Conservation (phyloP, 306 rosid species). For the Castanopsis chinensis region DNA sequence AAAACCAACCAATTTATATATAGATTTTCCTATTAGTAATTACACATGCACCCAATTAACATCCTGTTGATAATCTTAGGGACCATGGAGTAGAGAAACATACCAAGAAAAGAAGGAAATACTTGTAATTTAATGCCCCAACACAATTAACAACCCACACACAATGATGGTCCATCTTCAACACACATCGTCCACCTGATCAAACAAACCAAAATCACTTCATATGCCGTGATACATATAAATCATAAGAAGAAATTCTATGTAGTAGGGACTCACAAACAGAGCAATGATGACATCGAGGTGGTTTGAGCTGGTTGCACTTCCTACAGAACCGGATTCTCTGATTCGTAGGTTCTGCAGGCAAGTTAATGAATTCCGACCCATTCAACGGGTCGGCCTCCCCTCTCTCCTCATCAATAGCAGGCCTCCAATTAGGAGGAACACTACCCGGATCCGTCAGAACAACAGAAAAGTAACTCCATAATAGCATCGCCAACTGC, state of each 20-base stretch:
- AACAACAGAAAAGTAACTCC: conserved; percentile 97
- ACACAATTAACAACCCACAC: conserved; percentile 99
- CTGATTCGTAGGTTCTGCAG: conserved; percentile 49
- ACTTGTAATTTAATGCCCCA: conserved; percentile 90
- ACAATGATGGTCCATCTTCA: conserved; percentile 99
- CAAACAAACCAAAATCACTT: conserved; percentile 12
- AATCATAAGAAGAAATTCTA: not conserved
- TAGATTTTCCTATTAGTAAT: too few relatives aligned
- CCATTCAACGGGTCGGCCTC: conserved; percentile 81
- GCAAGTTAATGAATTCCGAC: conserved; percentile 50
- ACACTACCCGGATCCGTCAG: conserved; percentile 94
- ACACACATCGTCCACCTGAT: conserved; percentile 95
- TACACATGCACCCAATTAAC: too few relatives aligned
- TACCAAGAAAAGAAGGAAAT: conserved; percentile 96
- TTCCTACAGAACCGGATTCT: conserved; percentile 77
- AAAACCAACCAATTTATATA: not conserved
- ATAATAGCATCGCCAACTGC: conserved; percentile 91
- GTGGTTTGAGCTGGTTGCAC: conserved; percentile 85
- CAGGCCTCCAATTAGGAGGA: conserved; percentile 91
- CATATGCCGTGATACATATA: conserved; percentile 3
- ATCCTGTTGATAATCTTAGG: not conserved
- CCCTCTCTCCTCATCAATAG: conserved; percentile 86
- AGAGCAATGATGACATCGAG: conserved; percentile 97
- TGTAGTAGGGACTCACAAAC: conserved; percentile 69
- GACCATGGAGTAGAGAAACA: conserved; percentile 23